phyloP scores from a whole-genome alignment of 805 yeast species.

The Yarrowia osloensis region DNA sequence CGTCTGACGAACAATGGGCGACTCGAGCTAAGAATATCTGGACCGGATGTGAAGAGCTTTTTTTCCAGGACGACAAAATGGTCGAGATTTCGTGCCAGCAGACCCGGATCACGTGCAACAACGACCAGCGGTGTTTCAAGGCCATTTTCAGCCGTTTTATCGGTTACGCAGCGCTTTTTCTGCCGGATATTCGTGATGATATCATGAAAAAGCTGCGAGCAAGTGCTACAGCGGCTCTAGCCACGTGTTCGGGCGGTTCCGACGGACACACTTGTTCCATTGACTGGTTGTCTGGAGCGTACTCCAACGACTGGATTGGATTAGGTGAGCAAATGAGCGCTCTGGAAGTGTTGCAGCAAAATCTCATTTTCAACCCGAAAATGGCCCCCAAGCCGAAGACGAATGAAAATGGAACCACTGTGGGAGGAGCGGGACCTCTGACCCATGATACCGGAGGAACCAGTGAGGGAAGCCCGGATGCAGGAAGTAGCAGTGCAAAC shows the following conservation, averaged over 20 bases:
- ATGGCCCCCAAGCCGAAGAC: slow-evolving; percentile 35
- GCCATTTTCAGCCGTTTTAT: slow-evolving; percentile 67
- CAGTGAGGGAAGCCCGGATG: slow-evolving; percentile 51
- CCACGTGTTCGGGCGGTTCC: slow-evolving; percentile 74
- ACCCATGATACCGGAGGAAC: slow-evolving; percentile 68
- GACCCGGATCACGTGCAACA: slow-evolving; percentile 54
- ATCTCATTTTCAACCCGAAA: slow-evolving; percentile 44
- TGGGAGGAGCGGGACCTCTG: slow-evolving; percentile 49
- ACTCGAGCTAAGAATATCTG: slow-evolving; percentile 54
- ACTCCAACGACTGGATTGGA: slow-evolving; percentile 61
- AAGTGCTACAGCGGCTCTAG: slow-evolving; percentile 71
- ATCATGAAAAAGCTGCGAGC: slow-evolving; percentile 52
- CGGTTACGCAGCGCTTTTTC: slow-evolving; percentile 62
- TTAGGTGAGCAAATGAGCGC: slow-evolving; percentile 86
- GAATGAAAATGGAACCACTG: slow-evolving; percentile 42
- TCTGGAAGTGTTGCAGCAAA: slow-evolving; percentile 59
- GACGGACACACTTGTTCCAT: slow-evolving; percentile 84
- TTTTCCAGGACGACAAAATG: slow-evolving; percentile 57
- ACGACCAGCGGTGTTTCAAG: slow-evolving; percentile 74
- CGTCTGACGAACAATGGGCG: slow-evolving; percentile 61
- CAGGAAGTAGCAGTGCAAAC: slow-evolving; percentile 40
- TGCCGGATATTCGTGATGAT: slow-evolving; percentile 53
- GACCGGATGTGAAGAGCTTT: slow-evolving; percentile 47
- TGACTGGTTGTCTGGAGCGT: slow-evolving; percentile 57
- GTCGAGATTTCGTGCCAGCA: slow-evolving; percentile 74